Base-by-base conservation (phyloP, 805 yeast genomes). In the Lipomyces starkeyi region DNA sequence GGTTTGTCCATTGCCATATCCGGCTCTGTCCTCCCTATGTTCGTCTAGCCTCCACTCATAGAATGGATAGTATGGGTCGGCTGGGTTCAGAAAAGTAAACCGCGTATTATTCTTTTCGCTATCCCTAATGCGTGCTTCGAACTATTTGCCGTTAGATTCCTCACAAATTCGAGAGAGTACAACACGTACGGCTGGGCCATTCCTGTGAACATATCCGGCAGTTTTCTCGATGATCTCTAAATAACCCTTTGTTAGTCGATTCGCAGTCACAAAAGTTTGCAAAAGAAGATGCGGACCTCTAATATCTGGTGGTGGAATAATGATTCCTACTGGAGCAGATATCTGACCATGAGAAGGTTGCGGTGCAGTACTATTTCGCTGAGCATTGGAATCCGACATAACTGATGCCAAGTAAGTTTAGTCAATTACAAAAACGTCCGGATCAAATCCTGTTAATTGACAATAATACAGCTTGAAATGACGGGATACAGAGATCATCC, bases 161-260 rank as follows among this genome's bases (percentile, higher is more conserved):
- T 11, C 9, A 53, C 9, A 8, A n/a, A 11, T 58, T 34, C 27
- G 20, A 40, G 17, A 54, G 29, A 13, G 20, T 25, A 43, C 5
- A 9, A 2, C 35, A 62, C 73, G 35, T 63, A 70, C 73, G 1
- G 84, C 80, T 0, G 76, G 73, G 0, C 97, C 97, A 74, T 91
- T 90, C 69, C 89, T 82, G 35, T 79, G 72, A 5, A 93, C 91
- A 74, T 89, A 91, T 2, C 81, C 85, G 0, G 89, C 92, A 0
- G 97, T 90, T 74, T 89, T 90, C 61, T 85, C 87, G 22, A 93
- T 88, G 22, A 85, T 83, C 17, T 82, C 83, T 71, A 56, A 20
- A 35, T 8, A 83, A 73, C 13, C 83, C 82, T 7, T 13, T 32
- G 22, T 13, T n/a, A 22, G 29, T 2, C 13, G 22, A 22, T 57